Evolutionary conservation across 2,329 filamentous ascomycete genomes (phyloP).

Genomic region (Claviceps maximensis): DNA sequence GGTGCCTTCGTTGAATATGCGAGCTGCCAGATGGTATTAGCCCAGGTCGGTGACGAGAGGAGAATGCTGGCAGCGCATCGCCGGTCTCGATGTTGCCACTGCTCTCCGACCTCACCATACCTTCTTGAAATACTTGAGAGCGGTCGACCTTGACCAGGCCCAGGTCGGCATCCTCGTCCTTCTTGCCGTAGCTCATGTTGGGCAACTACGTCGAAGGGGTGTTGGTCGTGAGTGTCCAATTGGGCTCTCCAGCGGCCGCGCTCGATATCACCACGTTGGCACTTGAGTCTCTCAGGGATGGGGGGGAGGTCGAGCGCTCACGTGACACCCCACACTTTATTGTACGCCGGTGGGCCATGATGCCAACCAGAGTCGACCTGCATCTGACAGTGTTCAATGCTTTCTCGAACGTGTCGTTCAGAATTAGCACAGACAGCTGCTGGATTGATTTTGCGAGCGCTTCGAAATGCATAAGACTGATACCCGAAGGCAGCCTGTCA

Average conservation of each 20-base stretch:
- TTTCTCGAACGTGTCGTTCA: no score
- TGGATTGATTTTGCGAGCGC: background rate
- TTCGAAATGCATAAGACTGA: background rate
- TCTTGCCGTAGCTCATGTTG: slow-evolving; percentile 94
- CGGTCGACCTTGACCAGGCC: slow-evolving; percentile 94
- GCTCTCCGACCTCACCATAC: slow-evolving; percentile 35
- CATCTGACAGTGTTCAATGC: no score
- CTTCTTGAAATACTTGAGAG: slow-evolving; percentile 97
- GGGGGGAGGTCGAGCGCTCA: slow-evolving; percentile 14
- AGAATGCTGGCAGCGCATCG: background rate
- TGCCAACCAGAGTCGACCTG: no score
- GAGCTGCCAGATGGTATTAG: slow-evolving; percentile 42
- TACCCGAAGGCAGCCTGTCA: background rate
- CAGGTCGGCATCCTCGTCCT: slow-evolving; percentile 93
- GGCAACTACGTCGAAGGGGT: slow-evolving; percentile 24
- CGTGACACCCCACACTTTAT: slow-evolving; percentile 18
- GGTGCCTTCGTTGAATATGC: slow-evolving; percentile 93
- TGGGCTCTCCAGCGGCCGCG: slow-evolving; percentile 18
- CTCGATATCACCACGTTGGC: slow-evolving; percentile 26
- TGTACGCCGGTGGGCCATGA: no score
- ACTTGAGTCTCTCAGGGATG: slow-evolving; percentile 20
- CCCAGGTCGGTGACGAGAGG: background rate
- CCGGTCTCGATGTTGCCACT: background rate
- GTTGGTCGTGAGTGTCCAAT: slow-evolving; percentile 20
- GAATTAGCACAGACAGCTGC: no score